phyloP scores from a whole-genome alignment of 768 basidiomycete species.

The Amanita rubescens region DNA sequence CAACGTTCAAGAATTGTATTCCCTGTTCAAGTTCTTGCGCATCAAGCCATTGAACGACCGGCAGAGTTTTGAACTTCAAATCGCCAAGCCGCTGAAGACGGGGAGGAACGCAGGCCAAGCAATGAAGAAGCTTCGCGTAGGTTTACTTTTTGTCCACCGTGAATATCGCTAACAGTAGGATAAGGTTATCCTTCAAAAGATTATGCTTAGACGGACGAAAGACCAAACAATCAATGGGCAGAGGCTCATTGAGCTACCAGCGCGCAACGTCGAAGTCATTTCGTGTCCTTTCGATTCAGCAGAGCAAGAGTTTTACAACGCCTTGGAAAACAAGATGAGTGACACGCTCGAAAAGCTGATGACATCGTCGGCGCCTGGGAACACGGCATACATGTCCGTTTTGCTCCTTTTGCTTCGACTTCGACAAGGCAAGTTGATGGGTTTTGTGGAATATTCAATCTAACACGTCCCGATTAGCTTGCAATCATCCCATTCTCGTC shows the following conservation, averaged over 20 bases:
- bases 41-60: slow-evolving; percentile 77
- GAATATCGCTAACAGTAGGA: neutral
- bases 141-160: slow-evolving; percentile 9
- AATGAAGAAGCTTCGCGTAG: slow-evolving; percentile 79
- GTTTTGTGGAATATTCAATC: neutral
- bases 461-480: slow-evolving; percentile 43
- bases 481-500: slow-evolving; percentile 83
- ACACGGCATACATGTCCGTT: slow-evolving; percentile 63
- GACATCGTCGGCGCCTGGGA: slow-evolving; percentile 37
- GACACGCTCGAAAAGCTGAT: slow-evolving; percentile 62
- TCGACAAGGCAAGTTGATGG: slow-evolving; percentile 64
- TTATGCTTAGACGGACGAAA: slow-evolving; percentile 90
- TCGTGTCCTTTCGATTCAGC: slow-evolving; percentile 70
- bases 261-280: slow-evolving; percentile 60
- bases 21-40: slow-evolving; percentile 83
- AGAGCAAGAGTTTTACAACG: slow-evolving; percentile 75
- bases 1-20: slow-evolving; percentile 82
- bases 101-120: slow-evolving; percentile 54
- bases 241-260: slow-evolving; percentile 74
- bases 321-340: slow-evolving; percentile 62
- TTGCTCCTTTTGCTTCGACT: slow-evolving; percentile 70
- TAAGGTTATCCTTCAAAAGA: slow-evolving; percentile 70
- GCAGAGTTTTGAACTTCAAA: slow-evolving; percentile 70
- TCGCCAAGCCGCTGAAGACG: slow-evolving; percentile 71
- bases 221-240: slow-evolving; percentile 68